Evolutionary conservation across 441 rosid genomes (phyloP).

Genomic region (California macrophylla): DNA sequence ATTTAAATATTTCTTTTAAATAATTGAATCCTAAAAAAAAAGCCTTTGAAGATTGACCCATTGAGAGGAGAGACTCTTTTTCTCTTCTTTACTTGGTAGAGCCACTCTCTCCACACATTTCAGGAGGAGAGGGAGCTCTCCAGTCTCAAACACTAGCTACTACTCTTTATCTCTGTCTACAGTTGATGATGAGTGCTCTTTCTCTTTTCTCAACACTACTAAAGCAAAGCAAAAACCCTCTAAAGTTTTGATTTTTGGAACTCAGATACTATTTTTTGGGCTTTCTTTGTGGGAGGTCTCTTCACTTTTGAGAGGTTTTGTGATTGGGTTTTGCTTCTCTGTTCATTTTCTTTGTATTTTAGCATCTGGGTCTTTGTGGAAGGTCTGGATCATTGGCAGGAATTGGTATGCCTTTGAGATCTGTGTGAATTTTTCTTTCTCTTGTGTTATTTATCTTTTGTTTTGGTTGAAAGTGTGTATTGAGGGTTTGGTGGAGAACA

Average conservation of each 20-base stretch:
- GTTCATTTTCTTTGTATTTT: constrained; percentile 24
- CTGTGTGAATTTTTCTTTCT: constrained; percentile 22
- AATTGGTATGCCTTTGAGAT: constrained; percentile 33
- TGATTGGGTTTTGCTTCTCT: constrained; percentile 23
- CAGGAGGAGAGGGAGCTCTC: constrained; percentile 22
- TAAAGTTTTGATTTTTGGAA: constrained; percentile 25
- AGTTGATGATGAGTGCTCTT: constrained; percentile 23
- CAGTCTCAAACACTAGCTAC: not conserved
- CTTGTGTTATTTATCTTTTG: constrained; percentile 18
- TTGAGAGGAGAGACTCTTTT: not conserved
- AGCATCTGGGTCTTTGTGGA: constrained; percentile 30
- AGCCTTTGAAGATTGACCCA: not conserved
- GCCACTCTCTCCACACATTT: constrained; percentile 18
- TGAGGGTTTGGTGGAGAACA: not conserved
- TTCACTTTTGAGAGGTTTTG: constrained; percentile 22
- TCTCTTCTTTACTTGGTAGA: constrained; percentile 15
- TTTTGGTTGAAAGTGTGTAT: constrained; percentile 8
- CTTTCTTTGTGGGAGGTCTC: constrained; percentile 13
- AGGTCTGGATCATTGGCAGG: constrained; percentile 30
- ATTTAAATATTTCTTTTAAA: too few species aligned
- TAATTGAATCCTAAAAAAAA: not conserved
- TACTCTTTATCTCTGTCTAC: constrained; percentile 26
- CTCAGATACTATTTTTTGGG: constrained; percentile 20
- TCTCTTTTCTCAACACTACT: constrained; percentile 23
- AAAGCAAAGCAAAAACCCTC: constrained; percentile 20